Base-by-base conservation (phyloP, 768 basidiomycete species). In the Russula ochroleuca region DNA sequence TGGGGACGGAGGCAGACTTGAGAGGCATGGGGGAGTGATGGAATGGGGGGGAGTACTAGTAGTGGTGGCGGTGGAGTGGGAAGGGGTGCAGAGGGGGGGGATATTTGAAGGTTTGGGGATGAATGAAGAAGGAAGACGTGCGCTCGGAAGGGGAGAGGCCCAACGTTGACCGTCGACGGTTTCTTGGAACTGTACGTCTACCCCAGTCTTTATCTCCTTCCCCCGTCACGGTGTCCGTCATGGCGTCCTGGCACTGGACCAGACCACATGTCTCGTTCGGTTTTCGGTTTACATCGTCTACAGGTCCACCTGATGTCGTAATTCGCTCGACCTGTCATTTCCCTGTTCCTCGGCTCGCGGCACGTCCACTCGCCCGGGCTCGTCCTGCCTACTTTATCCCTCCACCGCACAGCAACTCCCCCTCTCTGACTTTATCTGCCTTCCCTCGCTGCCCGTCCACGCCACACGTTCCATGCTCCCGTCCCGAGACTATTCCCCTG, bases 1-100 rank as follows among this genome's bases (percentile, higher is more conserved):
- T 67, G 4, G 69, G 62, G 49, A 69, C 67, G 49, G 72, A 67
- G 59, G 71, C 67, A 31, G 71, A 68, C 60, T 72, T 72, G 50
- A 62, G 62, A 57, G 70, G 68, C 59, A 69, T 68, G 33, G 23
- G 49, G 51, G 14, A n/a, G 37, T 4, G 50, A 14, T 37, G 6
- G 43, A 15, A 5, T 43, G 47, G 55, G 38, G 69, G 38, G 66
- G 14, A 66, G 45, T 13, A 21, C 1, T 47, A 47, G 45, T 21
- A 28, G 64, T 68, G 69, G 56, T 35, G 63, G 56, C 66, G 23
- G 63, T 60, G 66, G 61, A 28, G 60, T 50, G 56, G 53, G 57
- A 61, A 50, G 55, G 56, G 17, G 28, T 43, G 65, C 63, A 35
- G 67, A 52, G 62, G 41, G 68, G 71, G 67, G 62, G 64, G 69